Evolutionary conservation across 2,329 filamentous ascomycete species (phyloP).

Genomic region (Didymosphaeria variabile): DNA sequence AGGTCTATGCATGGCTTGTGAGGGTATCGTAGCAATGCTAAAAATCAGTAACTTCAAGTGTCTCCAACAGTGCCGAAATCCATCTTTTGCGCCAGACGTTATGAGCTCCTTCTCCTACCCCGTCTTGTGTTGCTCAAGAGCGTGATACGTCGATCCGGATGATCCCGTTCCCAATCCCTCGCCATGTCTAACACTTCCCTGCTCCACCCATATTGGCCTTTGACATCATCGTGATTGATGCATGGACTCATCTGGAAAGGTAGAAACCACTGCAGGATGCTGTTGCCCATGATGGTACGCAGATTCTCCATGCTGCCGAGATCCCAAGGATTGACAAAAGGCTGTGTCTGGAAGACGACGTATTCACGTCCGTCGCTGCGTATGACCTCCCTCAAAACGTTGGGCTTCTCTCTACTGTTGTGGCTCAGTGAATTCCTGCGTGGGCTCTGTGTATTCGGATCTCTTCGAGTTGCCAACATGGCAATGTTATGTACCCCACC

Average conservation of each 20-base stretch:
- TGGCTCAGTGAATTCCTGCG: constrained; percentile 26
- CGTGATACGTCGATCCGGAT: constrained; percentile 24
- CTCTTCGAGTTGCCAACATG: constrained; percentile 58
- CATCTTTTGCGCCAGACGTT: background rate
- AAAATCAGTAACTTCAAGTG: background rate
- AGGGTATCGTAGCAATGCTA: constrained; percentile 7
- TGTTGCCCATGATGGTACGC: constrained; percentile 79
- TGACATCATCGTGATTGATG: constrained; percentile 69
- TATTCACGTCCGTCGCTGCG: constrained; percentile 66
- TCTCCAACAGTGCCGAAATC: constrained; percentile 25
- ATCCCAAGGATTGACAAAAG: constrained; percentile 87
- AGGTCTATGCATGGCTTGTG: background rate
- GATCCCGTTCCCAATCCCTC: constrained; percentile 34
- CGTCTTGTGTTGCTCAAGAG: constrained; percentile 12
- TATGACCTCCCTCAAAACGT: constrained; percentile 30
- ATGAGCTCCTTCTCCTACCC: constrained; percentile 17
- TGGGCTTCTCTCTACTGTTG: constrained; percentile 19
- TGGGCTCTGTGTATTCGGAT: constrained; percentile 59
- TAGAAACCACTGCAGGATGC: constrained; percentile 78
- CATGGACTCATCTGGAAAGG: constrained; percentile 81
- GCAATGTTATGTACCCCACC: constrained; percentile 75
- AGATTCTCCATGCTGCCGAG: constrained; percentile 76
- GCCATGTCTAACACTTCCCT: constrained; percentile 60
- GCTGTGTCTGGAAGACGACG: constrained; percentile 76
- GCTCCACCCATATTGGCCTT: constrained; percentile 75